Percentiles rank a stretch among this genome's conserved stretches.
Conservation (phyloP, 305 asterid genomes). For the Coffea humblotiana region DNA sequence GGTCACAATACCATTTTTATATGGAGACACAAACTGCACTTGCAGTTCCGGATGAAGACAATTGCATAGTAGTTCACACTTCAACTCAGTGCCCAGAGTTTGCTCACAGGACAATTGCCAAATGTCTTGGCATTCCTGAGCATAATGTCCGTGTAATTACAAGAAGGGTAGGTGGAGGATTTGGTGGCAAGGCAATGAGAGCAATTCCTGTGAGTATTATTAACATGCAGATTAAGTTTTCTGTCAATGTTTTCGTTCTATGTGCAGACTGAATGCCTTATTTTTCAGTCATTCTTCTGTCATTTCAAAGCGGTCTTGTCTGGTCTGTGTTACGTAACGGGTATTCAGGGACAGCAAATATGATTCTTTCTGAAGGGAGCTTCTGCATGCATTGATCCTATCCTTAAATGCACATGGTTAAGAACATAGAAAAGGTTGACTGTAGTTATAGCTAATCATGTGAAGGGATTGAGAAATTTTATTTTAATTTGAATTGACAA, state of each 20-base stretch:
- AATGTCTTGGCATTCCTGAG: constrained; percentile 70
- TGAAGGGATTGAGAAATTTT: too few species aligned
- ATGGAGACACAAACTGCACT: constrained; percentile 85
- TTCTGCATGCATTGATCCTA: too few species aligned
- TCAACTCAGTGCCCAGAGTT: constrained; percentile 63
- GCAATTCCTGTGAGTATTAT: constrained; percentile 60
- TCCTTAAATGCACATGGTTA: too few species aligned
- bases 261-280: too few species aligned
- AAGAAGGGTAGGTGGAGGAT: constrained; percentile 82
- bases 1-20: constrained; percentile 72
- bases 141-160: constrained; percentile 73
- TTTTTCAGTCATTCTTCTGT: neutral
- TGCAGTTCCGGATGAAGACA: constrained; percentile 87
- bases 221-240: too few species aligned
- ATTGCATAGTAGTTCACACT: constrained; percentile 71
- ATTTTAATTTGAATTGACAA: too few species aligned
- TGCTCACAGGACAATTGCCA: constrained; percentile 57
- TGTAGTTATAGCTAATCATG: too few species aligned
- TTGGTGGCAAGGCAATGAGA: constrained; percentile 71
- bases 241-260: neutral
- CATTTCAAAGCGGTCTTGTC: neutral
- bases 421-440: too few species aligned
- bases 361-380: too few species aligned
- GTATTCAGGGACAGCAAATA: too few species aligned
- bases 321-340: neutral